Evolutionary conservation across 306 rosid species (phyloP), one percentile per base, ranked within the genome.

Genomic region (Cucumis melo): DNA sequence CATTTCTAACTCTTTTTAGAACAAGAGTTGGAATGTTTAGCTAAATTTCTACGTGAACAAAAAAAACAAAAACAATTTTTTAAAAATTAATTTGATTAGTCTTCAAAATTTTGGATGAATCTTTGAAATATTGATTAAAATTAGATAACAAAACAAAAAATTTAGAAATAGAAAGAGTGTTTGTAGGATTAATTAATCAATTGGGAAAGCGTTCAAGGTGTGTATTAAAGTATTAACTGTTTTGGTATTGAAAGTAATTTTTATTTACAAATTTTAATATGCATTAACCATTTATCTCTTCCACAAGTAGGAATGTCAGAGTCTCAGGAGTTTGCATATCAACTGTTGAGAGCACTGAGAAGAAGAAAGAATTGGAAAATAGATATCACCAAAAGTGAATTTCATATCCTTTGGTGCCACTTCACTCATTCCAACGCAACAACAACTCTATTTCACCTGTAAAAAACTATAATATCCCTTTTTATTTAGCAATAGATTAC

Each of bases 391-490:
- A 89, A 91, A 85, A 73, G 55, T 71, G 93, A 93, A 41, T 72
- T 93, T 79, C 86, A 83, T 27, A 58, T 57, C 8, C 85, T 85
- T 78, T 93, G 93, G 98, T 38, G 79, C 83, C 87, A 74, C 60
- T 77, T 87, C 83, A 88, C 83, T 62, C 87, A 89, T 38, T 87
- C 87, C 72, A 81, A 74, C 58, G 80, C 83, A 85, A 87, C 85
- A 83, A 80, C 53, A 67, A 82, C 89, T 59, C 90, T 91, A 83
- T 93, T 93, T 88, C 86, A 88, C 88, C 82, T 93, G 98, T 93
- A 89, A 83, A 23, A 61, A 32, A 46, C 53, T 46, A 46, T 24
- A 46, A 53, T 42, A 50, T 39, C 50, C 16, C 14, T 53, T 38
- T 59, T 73, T 24, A 16, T 41, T 72, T 20, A 12, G 17, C 46